A percentile compares a stretch with the other conserved stretches of the same genome.
Conservation (phyloP, 2,329 filamentous ascomycete species). For the Plectosphaerella sp. region DNA sequence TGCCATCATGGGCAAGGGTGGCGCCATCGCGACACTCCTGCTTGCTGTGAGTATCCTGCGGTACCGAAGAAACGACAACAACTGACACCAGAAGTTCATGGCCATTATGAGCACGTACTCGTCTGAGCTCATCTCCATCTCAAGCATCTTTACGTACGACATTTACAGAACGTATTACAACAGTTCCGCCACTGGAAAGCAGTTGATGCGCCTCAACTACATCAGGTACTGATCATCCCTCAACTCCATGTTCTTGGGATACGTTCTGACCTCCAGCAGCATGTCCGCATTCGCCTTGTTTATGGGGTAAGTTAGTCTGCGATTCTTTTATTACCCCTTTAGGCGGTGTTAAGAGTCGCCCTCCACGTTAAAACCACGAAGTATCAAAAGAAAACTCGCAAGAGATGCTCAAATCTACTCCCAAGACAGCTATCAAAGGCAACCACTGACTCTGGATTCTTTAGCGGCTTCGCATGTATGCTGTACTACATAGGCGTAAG, state of each 20-base stretch:
- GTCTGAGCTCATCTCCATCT: slow-evolving; percentile 81
- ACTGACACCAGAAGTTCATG: slow-evolving; percentile 54
- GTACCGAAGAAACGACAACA: too few species aligned
- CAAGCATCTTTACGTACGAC: slow-evolving; percentile 76
- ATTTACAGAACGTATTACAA: slow-evolving; percentile 81
- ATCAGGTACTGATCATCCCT: slow-evolving; percentile 24
- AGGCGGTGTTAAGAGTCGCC: too few species aligned
- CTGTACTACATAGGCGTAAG: slow-evolving; percentile 52
- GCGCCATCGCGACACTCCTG: slow-evolving; percentile 72
- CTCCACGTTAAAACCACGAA: too few species aligned
- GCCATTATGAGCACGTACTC: slow-evolving; percentile 83
- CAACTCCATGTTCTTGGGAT: too few species aligned
- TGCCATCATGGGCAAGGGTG: slow-evolving; percentile 75
- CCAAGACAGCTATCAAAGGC: too few species aligned
- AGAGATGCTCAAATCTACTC: too few species aligned
- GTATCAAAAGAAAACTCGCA: too few species aligned
- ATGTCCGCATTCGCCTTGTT: slow-evolving; percentile 63
- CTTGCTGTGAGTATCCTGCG: slow-evolving; percentile 44
- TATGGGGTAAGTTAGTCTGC: too few species aligned
- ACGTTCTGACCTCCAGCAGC: slow-evolving; percentile 29
- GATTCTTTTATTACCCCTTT: too few species aligned
- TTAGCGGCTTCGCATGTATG: slow-evolving; percentile 65
- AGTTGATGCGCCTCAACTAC: slow-evolving; percentile 69
- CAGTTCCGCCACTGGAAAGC: slow-evolving; percentile 62
- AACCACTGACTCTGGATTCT: too few species aligned